These are phyloP conservation scores for Hypseocharis bilobata DNA, from an alignment of 441 rosid species.

Conservation along the genomic window DNA sequence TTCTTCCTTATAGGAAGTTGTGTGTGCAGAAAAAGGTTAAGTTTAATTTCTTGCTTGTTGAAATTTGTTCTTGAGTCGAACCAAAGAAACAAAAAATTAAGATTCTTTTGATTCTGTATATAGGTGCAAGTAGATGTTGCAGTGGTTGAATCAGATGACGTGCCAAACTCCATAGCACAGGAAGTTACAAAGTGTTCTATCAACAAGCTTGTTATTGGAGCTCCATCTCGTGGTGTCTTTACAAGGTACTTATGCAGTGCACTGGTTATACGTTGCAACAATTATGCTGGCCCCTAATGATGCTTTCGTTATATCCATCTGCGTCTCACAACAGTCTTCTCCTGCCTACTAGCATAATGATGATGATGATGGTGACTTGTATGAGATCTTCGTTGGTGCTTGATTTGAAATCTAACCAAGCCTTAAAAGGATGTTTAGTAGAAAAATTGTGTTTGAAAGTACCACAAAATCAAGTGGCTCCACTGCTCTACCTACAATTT, in stretches of 20 bases:
- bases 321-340: not conserved
- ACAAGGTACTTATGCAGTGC: slow-evolving; percentile 33
- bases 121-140: slow-evolving; percentile 55
- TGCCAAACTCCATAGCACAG: slow-evolving; percentile 61
- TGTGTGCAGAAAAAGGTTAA: slow-evolving; percentile 55
- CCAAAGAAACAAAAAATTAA: slow-evolving; percentile 9
- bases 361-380: not conserved
- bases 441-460: not conserved
- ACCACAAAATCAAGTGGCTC: not conserved
- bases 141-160: slow-evolving; percentile 55
- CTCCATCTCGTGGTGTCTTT: slow-evolving; percentile 52
- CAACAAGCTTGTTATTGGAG: slow-evolving; percentile 75
- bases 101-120: slow-evolving; percentile 12
- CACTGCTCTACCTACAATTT: not conserved
- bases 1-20: slow-evolving; percentile 59
- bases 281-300: not conserved
- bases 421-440: not conserved
- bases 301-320: not conserved
- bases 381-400: not conserved
- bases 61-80: slow-evolving; percentile 6
- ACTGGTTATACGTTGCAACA: not conserved
- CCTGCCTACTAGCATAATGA: not conserved
- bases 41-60: slow-evolving; percentile 1
- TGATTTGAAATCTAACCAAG: not conserved
- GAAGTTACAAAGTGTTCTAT: slow-evolving; percentile 42